Evolutionary conservation across 768 basidiomycete species (phyloP), one percentile per base, ranked within the genome.

Genomic region (Coprinellus micaceus): DNA sequence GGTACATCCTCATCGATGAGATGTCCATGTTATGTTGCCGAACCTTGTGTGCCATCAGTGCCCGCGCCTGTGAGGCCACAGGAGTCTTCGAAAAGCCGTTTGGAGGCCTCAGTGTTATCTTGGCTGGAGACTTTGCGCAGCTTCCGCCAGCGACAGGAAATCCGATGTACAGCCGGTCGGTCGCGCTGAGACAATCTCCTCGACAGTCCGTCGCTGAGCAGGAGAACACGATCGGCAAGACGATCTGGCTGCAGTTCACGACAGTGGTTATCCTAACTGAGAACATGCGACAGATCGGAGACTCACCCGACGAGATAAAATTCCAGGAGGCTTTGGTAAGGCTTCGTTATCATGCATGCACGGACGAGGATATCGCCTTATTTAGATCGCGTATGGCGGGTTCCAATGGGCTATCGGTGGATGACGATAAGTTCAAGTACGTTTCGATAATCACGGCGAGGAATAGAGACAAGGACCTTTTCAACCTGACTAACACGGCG

Each of bases 1-100:
- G 47, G 0, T 61, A 65, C 44, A 49, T 61, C 3, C 58, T 63
- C 15, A 33, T 63, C 19, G 60, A 63, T 41, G 62, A 63, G 36
- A 21, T 59, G 1, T 63, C 64, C 0, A 65, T 65, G 64, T 5
- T 65, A 1, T 50, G 53, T 0, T 61, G 60, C 36, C 2, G 44
- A 4, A 58, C 59, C 15, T n/a, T 61, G 2, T 60, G 55, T 25
- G 9, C 5, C 1, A 59, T 64, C 0, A 54, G 52, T 29, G 61
- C 56, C 2, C 28, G 58, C 5, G 26, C 58, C 4, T 12, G 4
- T 6, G 24, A 30, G 13, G 17, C 25, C 4, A 36, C 11, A 17
- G n/a, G 17, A 6, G 39, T 52, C 0, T 11, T 30, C 30, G 58
- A 59, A 15, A 25, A 21, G 10, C 58, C 58, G 1, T 59, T 52